phyloP scores from a whole-genome alignment of 768 basidiomycete genomes.

The Boletus pseudo-olivaceus region DNA sequence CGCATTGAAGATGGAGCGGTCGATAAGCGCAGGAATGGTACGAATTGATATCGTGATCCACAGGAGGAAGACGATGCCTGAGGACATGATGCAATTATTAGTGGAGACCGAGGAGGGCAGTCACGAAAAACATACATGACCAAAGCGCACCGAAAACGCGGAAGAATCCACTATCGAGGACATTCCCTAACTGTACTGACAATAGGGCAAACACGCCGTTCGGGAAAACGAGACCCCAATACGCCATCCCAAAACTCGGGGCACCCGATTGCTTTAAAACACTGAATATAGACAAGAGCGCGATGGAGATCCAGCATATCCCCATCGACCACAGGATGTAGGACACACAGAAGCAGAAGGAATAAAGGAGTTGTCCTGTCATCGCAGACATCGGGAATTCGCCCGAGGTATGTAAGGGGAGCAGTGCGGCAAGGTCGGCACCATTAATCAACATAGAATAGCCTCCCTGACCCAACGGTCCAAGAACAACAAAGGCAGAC shows the following conservation, averaged over 20 bases:
- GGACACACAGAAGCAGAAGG: slow-evolving; percentile 43
- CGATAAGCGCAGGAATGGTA: slow-evolving; percentile 43
- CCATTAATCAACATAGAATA: slow-evolving; percentile 43
- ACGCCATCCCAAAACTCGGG: slow-evolving; percentile 44
- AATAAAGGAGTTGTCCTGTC: slow-evolving; percentile 41
- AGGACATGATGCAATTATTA: neutral
- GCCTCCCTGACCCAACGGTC: slow-evolving; percentile 53
- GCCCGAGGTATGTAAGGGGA: slow-evolving; percentile 30
- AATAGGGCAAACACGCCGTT: slow-evolving; percentile 51
- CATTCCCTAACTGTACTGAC: slow-evolving; percentile 45
- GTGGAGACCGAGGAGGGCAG: neutral
- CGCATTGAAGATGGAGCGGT: slow-evolving; percentile 46
- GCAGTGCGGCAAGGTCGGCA: slow-evolving; percentile 32
- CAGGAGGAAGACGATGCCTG: slow-evolving; percentile 40
- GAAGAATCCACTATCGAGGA: slow-evolving; percentile 50
- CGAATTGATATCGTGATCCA: slow-evolving; percentile 42
- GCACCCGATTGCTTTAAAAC: slow-evolving; percentile 28
- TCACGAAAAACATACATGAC: slow-evolving; percentile 38
- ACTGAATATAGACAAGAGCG: slow-evolving; percentile 38
- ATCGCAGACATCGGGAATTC: slow-evolving; percentile 32
- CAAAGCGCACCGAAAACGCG: slow-evolving; percentile 51
- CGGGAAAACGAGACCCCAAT: slow-evolving; percentile 58
- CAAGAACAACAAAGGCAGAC: slow-evolving; percentile 47
- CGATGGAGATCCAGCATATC: slow-evolving; percentile 47
- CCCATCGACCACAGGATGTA: slow-evolving; percentile 56